phyloP scores from a whole-genome alignment of 495 filamentous ascomycete species.

The Durotheca rogersii region DNA sequence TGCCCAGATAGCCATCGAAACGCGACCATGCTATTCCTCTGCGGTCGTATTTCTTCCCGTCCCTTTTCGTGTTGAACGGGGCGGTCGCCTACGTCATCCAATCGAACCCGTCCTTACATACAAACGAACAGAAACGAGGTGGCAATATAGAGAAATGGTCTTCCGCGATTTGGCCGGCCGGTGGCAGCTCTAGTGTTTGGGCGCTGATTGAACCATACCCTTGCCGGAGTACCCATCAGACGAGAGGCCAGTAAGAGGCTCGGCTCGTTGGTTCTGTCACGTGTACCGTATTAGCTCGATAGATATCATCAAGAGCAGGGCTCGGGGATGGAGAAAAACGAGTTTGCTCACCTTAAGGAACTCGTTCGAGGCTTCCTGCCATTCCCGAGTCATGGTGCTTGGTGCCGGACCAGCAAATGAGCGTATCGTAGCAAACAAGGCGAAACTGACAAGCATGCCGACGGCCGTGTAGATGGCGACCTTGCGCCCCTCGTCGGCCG shows the following conservation, averaged over 20 bases:
- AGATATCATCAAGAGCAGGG: not conserved
- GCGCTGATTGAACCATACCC: conserved; percentile 76
- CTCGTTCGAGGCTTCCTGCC: conserved; percentile 88
- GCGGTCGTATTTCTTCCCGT: conserved; percentile 12
- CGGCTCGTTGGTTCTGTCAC: conserved; percentile 72
- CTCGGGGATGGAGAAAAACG: not conserved
- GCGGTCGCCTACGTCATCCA: conserved; percentile 18
- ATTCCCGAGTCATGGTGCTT: conserved; percentile 91
- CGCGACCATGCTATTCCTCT: too few relatives aligned
- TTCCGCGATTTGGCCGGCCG: not conserved
- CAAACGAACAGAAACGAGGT: conserved; percentile 47
- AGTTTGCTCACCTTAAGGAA: conserved; percentile 69
- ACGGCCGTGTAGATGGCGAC: conserved; percentile 68
- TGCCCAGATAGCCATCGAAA: conserved; percentile 25
- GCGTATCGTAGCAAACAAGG: conserved; percentile 65
- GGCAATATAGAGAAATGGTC: conserved; percentile 6
- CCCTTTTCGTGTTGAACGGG: conserved; percentile 23
- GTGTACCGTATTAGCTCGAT: conserved; percentile 22
- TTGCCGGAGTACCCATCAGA: conserved; percentile 76
- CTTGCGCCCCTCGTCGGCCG: conserved; percentile 78
- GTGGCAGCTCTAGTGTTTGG: conserved; percentile 36
- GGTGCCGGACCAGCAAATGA: conserved; percentile 67
- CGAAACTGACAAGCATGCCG: conserved; percentile 60
- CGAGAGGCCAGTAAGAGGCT: conserved; percentile 86
- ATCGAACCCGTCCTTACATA: conserved; percentile 18